A percentile compares a stretch with the other conserved stretches of the same genome.
Conservation (phyloP, 352 stramenopile genomes). For the Globisporangium nunn region DNA sequence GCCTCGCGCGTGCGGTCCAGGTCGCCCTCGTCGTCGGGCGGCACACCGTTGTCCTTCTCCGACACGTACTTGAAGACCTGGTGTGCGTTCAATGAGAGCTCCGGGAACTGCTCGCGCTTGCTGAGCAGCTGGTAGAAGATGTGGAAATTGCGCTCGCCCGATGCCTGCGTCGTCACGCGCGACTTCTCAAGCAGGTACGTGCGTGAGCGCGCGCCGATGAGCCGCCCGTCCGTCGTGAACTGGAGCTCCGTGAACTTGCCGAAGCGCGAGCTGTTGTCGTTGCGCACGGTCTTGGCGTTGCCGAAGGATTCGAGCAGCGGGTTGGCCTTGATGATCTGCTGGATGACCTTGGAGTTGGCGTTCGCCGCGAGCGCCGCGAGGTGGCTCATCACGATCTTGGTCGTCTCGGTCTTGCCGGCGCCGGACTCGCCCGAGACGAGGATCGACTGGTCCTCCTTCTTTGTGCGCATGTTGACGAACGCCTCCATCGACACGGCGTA, state of each 20-base stretch:
- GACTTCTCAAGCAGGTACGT: slow-evolving; percentile 93
- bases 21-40: slow-evolving; percentile 57
- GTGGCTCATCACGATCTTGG: slow-evolving; percentile 90
- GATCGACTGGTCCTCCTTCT: slow-evolving; percentile 79
- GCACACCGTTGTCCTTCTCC: slow-evolving; percentile 17
- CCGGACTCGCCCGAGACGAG: slow-evolving; percentile 84
- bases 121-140: slow-evolving; percentile 93
- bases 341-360: slow-evolving; percentile 85
- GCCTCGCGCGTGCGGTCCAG: slow-evolving; percentile 53
- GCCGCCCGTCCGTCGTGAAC: slow-evolving; percentile 59
- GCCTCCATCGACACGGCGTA: slow-evolving; percentile 85
- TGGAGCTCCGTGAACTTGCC: slow-evolving; percentile 86
- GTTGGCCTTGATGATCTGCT: slow-evolving; percentile 93
- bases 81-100: slow-evolving; percentile 40
- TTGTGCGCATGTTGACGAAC: slow-evolving; percentile 73
- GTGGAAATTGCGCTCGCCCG: slow-evolving; percentile 92
- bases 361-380: slow-evolving; percentile 73
- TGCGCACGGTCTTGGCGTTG: slow-evolving; percentile 82
- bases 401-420: slow-evolving; percentile 90
- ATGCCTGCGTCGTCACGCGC: slow-evolving; percentile 79
- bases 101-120: slow-evolving; percentile 42
- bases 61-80: slow-evolving; percentile 72
- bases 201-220: slow-evolving; percentile 75
- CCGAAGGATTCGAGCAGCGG: slow-evolving; percentile 83
- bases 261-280: slow-evolving; percentile 83